These are phyloP conservation scores for Arthroderma sp. DNA, from an alignment of 2,329 filamentous ascomycete species.

Conservation along the genomic window DNA sequence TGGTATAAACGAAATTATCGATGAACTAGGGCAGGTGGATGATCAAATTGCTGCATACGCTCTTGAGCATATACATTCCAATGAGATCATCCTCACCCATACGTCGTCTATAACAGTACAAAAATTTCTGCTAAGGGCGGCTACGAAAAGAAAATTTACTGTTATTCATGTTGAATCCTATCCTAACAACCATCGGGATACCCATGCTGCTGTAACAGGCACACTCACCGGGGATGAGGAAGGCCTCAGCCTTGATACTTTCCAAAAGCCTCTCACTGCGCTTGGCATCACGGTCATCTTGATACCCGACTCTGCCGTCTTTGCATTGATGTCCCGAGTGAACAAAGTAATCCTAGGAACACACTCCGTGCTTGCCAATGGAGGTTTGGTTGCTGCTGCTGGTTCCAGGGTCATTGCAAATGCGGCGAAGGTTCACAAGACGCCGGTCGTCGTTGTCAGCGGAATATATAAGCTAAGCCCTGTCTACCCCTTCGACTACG, in stretches of 20 bases:
- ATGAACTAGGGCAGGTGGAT: slow-evolving; percentile 85
- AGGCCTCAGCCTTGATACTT: slow-evolving; percentile 33
- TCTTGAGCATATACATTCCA: slow-evolving; percentile 82
- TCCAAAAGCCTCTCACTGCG: slow-evolving; percentile 65
- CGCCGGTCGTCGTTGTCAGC: slow-evolving; percentile 75
- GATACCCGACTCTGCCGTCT: slow-evolving; percentile 72
- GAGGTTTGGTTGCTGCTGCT: slow-evolving; percentile 68
- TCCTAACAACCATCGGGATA: slow-evolving; percentile 53
- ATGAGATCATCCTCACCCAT: slow-evolving; percentile 83
- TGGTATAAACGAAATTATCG: slow-evolving; percentile 89
- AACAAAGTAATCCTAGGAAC: slow-evolving; percentile 91
- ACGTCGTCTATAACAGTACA: slow-evolving; percentile 78
- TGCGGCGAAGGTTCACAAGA: slow-evolving; percentile 68
- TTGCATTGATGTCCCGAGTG: slow-evolving; percentile 86
- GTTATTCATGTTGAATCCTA: slow-evolving; percentile 68
- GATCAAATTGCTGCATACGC: slow-evolving; percentile 83
- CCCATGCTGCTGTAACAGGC: slow-evolving; percentile 50
- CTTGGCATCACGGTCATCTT: slow-evolving; percentile 72
- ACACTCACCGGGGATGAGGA: slow-evolving; percentile 36
- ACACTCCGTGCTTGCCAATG: slow-evolving; percentile 76
- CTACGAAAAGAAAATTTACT: slow-evolving; percentile 81
- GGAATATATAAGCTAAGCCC: slow-evolving; percentile 92
- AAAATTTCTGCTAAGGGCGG: slow-evolving; percentile 76
- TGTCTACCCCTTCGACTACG: slow-evolving; percentile 71
- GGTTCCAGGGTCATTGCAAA: slow-evolving; percentile 75